Conservation (phyloP, 257 asterid genomes). For the Solanum medicagineum region DNA sequence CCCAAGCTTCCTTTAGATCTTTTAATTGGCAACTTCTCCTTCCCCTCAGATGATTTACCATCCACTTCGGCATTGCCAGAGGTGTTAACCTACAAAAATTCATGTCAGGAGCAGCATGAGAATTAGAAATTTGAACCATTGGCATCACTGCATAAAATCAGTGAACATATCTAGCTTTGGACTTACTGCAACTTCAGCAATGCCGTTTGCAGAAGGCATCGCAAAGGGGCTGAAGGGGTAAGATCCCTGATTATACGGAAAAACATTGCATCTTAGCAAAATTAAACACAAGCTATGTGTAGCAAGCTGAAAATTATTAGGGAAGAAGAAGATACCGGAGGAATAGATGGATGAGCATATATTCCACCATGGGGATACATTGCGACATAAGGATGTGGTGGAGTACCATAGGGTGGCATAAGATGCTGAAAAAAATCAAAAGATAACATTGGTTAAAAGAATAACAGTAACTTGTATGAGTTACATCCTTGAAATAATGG, state of each 20-base stretch:
- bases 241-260: slow-evolving; percentile 39
- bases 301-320: not conserved
- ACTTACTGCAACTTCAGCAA: slow-evolving; percentile 76
- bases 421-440: slow-evolving; percentile 42
- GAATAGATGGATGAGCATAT: slow-evolving; percentile 89
- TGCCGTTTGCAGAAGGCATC: slow-evolving; percentile 86
- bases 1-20: slow-evolving; percentile 89
- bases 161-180: not conserved
- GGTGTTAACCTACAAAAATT: slow-evolving; percentile 27
- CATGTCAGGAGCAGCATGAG: not conserved
- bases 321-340: slow-evolving; percentile 47
- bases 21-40: slow-evolving; percentile 85
- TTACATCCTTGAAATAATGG: not conserved
- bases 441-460: not conserved
- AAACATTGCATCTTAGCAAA: not conserved
- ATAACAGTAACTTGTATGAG: not conserved
- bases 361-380: slow-evolving; percentile 95
- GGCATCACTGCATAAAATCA: not conserved
- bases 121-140: not conserved
- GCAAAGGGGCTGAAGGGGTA: slow-evolving; percentile 93
- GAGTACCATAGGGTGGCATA: slow-evolving; percentile 94
- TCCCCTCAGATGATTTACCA: slow-evolving; percentile 66
- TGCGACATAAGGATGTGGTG: slow-evolving; percentile 93
- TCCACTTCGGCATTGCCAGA: slow-evolving; percentile 54
- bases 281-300: not conserved